phyloP scores from a whole-genome alignment of 176 grass and related monocot genomes.

The Luzula sylvatica region DNA sequence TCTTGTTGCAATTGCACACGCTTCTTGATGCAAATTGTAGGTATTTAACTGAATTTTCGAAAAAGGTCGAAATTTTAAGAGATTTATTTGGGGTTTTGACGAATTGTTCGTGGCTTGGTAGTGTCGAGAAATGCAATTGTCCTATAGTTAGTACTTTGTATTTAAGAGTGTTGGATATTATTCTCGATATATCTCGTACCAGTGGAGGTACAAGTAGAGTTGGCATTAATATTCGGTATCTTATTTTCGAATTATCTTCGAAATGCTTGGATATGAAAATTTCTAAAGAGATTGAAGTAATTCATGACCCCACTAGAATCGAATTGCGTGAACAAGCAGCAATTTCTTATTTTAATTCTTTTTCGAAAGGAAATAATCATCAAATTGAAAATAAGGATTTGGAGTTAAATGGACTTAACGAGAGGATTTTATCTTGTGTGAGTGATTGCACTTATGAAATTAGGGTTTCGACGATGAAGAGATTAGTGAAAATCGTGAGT shows the following conservation, averaged over 20 bases:
- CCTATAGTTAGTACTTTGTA: slow-evolving; percentile 63
- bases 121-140: slow-evolving; percentile 44
- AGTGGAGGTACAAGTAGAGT: slow-evolving; percentile 29
- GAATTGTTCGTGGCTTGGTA: slow-evolving; percentile 73
- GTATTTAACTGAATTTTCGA: slow-evolving; percentile 35
- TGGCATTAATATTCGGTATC: slow-evolving; percentile 30
- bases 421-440: slow-evolving; percentile 60
- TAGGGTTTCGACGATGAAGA: slow-evolving; percentile 73
- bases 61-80: slow-evolving; percentile 72
- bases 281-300: slow-evolving; percentile 23
- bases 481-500: slow-evolving; percentile 59
- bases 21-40: slow-evolving; percentile 76
- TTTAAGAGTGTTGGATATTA: slow-evolving; percentile 57
- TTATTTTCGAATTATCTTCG: slow-evolving; percentile 51
- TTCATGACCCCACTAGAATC: slow-evolving; percentile 77
- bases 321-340: slow-evolving; percentile 68
- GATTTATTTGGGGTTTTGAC: slow-evolving; percentile 49
- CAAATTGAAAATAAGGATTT: slow-evolving; percentile 36
- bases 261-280: slow-evolving; percentile 39
- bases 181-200: slow-evolving; percentile 61
- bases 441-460: slow-evolving; percentile 75
- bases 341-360: slow-evolving; percentile 77
- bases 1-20: slow-evolving; percentile 72
- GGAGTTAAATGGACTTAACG: slow-evolving; percentile 49
- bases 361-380: slow-evolving; percentile 37